A percentile compares a stretch with the other conserved stretches of the same genome.
These are phyloP conservation scores for Hymenotorrendiella dingleyae DNA, from an alignment of 2,329 filamentous ascomycete species.

Conservation along the genomic window DNA sequence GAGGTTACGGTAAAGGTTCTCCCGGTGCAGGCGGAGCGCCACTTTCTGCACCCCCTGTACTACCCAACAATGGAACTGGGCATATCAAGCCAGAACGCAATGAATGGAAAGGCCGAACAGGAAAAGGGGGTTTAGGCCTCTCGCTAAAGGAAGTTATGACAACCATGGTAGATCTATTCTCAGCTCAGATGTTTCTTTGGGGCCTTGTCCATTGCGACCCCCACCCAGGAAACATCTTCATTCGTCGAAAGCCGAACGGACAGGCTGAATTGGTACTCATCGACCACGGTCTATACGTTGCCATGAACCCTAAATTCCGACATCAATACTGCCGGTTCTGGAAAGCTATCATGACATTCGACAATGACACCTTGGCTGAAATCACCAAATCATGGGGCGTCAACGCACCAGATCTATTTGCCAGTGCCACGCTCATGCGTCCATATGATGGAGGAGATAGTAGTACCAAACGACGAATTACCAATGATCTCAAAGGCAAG, in stretches of 20 bases:
- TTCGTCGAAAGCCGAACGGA: constrained; percentile 78
- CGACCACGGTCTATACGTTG: constrained; percentile 93
- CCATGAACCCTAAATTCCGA: constrained; percentile 77
- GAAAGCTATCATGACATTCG: constrained; percentile 90
- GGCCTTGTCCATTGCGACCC: constrained; percentile 94
- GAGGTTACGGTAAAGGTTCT: constrained; percentile 68
- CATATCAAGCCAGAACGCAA: constrained; percentile 74
- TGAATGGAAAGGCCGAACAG: constrained; percentile 67
- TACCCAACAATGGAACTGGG: constrained; percentile 45
- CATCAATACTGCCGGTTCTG: constrained; percentile 86
- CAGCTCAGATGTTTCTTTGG: constrained; percentile 97
- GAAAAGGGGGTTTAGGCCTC: constrained; percentile 77
- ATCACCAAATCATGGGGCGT: constrained; percentile 83
- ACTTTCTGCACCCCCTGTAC: constrained; percentile 37
- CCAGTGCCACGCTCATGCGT: constrained; percentile 79
- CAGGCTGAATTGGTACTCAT: constrained; percentile 87
- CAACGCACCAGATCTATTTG: constrained; percentile 83
- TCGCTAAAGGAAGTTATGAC: constrained; percentile 85
- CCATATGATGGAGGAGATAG: constrained; percentile 84
- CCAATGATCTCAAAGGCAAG: constrained; percentile 44
- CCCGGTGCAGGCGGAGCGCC: constrained; percentile 67
- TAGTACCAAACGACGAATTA: constrained; percentile 58
- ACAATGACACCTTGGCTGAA: constrained; percentile 70
- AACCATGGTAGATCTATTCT: constrained; percentile 93
- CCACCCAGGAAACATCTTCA: constrained; percentile 95